A percentile compares a stretch with the other conserved stretches of the same genome.
These are phyloP conservation scores for Sclerotinia sclerotiorum DNA, from an alignment of 2,329 filamentous ascomycete genomes.

Conservation along the genomic window DNA sequence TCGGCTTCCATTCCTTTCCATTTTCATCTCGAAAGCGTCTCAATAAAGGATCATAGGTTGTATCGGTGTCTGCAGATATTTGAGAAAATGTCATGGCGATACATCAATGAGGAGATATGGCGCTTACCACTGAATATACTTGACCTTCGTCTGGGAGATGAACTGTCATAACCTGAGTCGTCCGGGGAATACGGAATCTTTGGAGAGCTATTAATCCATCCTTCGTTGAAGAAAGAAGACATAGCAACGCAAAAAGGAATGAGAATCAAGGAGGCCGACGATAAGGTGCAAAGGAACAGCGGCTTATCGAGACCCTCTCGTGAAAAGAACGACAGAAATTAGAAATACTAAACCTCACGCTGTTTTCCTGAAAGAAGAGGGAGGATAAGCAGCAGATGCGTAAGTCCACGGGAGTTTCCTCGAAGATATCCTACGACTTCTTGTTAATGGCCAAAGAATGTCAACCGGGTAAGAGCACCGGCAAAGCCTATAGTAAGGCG, in stretches of 20 bases:
- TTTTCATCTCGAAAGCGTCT: slow-evolving; percentile 13
- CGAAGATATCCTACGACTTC: not conserved
- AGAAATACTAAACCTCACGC: slow-evolving; percentile 16
- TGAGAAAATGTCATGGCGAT: not conserved
- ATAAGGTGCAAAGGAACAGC: slow-evolving; percentile 33
- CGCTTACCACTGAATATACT: slow-evolving; percentile 17
- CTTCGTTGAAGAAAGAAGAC: slow-evolving; percentile 21
- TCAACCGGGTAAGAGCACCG: slow-evolving; percentile 20
- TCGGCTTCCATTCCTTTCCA: slow-evolving; percentile 8
- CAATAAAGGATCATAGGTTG: not conserved
- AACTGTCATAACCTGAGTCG: slow-evolving; percentile 28
- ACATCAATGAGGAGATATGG: not conserved
- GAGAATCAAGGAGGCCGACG: slow-evolving; percentile 32
- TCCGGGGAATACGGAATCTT: not conserved
- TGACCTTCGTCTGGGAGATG: slow-evolving; percentile 17
- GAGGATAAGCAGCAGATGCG: slow-evolving; percentile 11
- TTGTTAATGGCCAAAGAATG: slow-evolving; percentile 27
- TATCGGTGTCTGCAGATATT: slow-evolving; percentile 2
- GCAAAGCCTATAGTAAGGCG: slow-evolving; percentile 12
- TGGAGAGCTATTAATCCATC: slow-evolving; percentile 7
- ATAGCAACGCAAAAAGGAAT: slow-evolving; percentile 29
- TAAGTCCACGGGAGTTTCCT: slow-evolving; percentile 3
- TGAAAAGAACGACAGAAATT: slow-evolving; percentile 27
- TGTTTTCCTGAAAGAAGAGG: slow-evolving; percentile 9
- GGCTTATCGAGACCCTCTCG: slow-evolving; percentile 35